Base-by-base conservation (phyloP, 129 eudicot genomes). In the Tagetes patula region DNA sequence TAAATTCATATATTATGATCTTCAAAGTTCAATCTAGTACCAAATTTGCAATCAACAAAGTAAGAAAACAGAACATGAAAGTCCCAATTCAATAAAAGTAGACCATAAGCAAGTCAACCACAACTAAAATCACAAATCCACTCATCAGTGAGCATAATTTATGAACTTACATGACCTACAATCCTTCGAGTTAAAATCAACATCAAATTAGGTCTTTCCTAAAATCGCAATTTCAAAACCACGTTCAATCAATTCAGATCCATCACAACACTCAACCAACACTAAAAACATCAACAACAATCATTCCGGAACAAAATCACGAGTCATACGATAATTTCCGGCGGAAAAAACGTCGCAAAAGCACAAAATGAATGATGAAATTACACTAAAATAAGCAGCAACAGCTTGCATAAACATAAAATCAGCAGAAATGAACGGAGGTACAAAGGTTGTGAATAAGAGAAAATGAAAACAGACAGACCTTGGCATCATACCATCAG, bases 401-500 rank as follows among this genome's bases (percentile, higher is more conserved):
- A 41, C 50, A 38, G 48, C 12, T 20, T 13, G 67, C 41, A 33
- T 8, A 65, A 5, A 68, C 47, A 60, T 11, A 53, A 47, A 74
- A 49, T 64, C 39, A 11, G 12, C 33, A 39, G 1, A 64, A 13
- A 64, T n/a, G 13, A 6, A n/a, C 5, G 68, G 0, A 1, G 13
- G 3, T 6, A 12, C n/a, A 3, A 62, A 62, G n/a, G 31, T 3
- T 62, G 30, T 37, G 31, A 62, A 12, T 13, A 64, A n/a, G 6
- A n/a, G 32, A 64, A 40, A 64, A 3, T 2, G 12, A 38, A 64
- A 61, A 40, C 48, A n/a, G 11, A 40, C 48, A n/a, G 11, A 64
- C 96, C 96, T 88, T 0, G 97, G 97, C 97, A 92, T 92, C 84
- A 83, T 81, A 73, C 97, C 97, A 63, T 89, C 96, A 12, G 96